These are phyloP conservation scores for Stemphylium vesicarium DNA, from an alignment of 2,329 filamentous ascomycete species.

Conservation along the genomic window DNA sequence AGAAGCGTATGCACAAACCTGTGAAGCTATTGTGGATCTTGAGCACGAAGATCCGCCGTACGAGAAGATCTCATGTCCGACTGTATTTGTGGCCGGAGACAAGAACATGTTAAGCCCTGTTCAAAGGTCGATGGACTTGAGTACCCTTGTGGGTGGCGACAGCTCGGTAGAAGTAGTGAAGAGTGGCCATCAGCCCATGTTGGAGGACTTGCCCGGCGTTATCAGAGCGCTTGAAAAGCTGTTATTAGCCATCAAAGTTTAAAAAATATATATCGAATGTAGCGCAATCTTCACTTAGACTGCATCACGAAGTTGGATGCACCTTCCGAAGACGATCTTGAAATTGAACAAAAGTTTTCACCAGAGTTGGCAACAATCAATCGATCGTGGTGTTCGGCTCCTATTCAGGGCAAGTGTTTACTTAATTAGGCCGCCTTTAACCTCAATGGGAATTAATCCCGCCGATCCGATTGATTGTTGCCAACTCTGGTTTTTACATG, in stretches of 20 bases:
- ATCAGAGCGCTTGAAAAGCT: not conserved
- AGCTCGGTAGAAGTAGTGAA: not conserved
- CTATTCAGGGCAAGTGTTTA: too few relatives aligned
- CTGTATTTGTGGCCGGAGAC: conserved; percentile 2
- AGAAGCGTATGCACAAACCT: conserved; percentile 16
- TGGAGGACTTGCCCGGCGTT: not conserved
- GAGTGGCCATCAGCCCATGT: conserved; percentile 1
- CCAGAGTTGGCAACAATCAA: too few relatives aligned
- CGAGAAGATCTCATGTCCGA: conserved; percentile 1
- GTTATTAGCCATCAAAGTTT: not conserved
- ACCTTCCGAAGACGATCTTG: too few relatives aligned
- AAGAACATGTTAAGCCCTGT: not conserved
- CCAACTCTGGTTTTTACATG: not conserved
- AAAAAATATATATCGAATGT: not conserved
- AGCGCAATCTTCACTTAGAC: too few relatives aligned
- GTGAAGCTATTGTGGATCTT: conserved; percentile 9
- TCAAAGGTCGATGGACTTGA: not conserved
- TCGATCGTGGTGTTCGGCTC: too few relatives aligned
- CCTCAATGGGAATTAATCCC: too few relatives aligned
- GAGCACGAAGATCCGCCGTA: conserved; percentile 14
- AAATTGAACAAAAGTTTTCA: too few relatives aligned
- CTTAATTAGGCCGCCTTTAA: too few relatives aligned
- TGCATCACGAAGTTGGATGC: too few relatives aligned
- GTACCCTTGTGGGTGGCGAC: not conserved
- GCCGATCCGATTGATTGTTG: too few relatives aligned